phyloP scores from a whole-genome alignment of 495 filamentous ascomycete genomes.

The Ascobolus immersus region DNA sequence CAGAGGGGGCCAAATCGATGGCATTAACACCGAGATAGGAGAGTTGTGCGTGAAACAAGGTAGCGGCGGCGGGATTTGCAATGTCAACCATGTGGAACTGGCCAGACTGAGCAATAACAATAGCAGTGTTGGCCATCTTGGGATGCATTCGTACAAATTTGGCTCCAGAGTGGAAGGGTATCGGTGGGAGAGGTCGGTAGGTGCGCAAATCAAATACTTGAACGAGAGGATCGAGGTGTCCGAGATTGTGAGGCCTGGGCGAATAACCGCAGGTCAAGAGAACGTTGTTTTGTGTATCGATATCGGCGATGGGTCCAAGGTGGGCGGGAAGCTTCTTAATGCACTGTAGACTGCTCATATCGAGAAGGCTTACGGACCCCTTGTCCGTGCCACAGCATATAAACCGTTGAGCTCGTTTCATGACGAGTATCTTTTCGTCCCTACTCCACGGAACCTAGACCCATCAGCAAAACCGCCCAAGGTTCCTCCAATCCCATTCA shows the following conservation, averaged over 20 bases:
- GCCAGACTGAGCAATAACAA: conserved; percentile 68
- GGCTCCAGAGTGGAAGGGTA: conserved; percentile 74
- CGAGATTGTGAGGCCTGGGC: conserved; percentile 12
- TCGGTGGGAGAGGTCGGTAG: conserved; percentile 54
- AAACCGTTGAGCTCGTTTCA: conserved; percentile 57
- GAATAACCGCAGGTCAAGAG: conserved; percentile 91
- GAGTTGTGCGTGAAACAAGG: conserved; percentile 64
- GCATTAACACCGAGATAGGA: conserved; percentile 35
- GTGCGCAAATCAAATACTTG: conserved; percentile 88
- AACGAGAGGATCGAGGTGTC: conserved; percentile 62
- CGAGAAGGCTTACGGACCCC: conserved; percentile 68
- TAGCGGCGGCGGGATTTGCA: conserved; percentile 75
- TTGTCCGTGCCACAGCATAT: conserved; percentile 72
- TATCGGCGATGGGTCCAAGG: conserved; percentile 59
- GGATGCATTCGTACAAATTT: conserved; percentile 91
- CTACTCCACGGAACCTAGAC: neutral
- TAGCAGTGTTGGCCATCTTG: conserved; percentile 69
- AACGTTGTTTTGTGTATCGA: conserved; percentile 80
- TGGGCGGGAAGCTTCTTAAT: conserved; percentile 78
- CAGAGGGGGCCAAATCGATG: conserved; percentile 71
- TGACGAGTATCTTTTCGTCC: conserved; percentile 60
- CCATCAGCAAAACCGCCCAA: conserved; percentile 6
- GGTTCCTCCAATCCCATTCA: conserved; percentile 2
- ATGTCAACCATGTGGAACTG: conserved; percentile 87
- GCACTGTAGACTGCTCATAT: conserved; percentile 46